Evolutionary conservation across 257 asterid genomes (phyloP).

Genomic region (Handroanthus guayacan): DNA sequence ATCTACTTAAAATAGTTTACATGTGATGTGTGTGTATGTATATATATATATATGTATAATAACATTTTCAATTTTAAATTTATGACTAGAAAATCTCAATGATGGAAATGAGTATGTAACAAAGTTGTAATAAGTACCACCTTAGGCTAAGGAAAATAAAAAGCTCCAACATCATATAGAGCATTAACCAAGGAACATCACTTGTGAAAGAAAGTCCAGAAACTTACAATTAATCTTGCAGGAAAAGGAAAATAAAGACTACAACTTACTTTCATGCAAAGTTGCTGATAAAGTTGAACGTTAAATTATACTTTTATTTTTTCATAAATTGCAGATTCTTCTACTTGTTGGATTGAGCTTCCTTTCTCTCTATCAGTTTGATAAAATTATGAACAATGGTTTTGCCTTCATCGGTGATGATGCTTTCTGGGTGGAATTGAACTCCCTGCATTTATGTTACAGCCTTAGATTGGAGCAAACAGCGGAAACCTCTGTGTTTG

Average conservation of each 20-base stretch:
- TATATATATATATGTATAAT: neutral
- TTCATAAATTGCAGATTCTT: conserved; percentile 23
- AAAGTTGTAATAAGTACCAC: neutral
- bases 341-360: conserved; percentile 56
- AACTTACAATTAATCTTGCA: neutral
- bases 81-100: neutral
- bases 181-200: neutral
- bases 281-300: neutral
- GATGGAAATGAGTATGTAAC: neutral
- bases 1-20: too few species aligned
- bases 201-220: neutral
- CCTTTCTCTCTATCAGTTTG: conserved; percentile 70
- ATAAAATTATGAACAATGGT: conserved; percentile 73
- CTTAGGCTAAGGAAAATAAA: neutral
- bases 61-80: neutral
- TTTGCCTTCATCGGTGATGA: conserved; percentile 79
- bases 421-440: conserved; percentile 93
- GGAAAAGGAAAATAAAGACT: neutral
- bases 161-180: neutral
- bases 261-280: neutral
- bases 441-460: conserved; percentile 67
- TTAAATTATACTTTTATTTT: neutral
- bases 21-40: too few species aligned
- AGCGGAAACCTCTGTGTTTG: neutral
- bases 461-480: neutral